Conservation (phyloP, 768 basidiomycete species). For the Rhizopogon salebrosus region DNA sequence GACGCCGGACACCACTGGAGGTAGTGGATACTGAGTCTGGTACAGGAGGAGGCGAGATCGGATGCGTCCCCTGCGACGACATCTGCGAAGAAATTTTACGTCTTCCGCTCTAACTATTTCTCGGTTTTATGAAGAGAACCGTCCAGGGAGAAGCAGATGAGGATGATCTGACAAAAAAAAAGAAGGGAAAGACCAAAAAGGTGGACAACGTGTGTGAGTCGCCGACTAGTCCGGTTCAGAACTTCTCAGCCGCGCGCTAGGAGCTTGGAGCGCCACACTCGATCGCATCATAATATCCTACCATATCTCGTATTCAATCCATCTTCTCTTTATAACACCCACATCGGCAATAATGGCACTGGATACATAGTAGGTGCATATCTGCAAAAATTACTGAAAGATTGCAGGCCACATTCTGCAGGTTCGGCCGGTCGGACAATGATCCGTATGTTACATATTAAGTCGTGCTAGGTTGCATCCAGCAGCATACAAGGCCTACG, state of each 20-base stretch:
- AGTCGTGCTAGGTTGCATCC: slow-evolving; percentile 17
- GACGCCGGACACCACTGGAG: slow-evolving; percentile 57
- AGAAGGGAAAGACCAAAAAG: slow-evolving; percentile 6
- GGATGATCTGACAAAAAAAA: slow-evolving; percentile 4
- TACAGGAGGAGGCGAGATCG: slow-evolving; percentile 38
- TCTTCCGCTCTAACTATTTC: slow-evolving; percentile 2
- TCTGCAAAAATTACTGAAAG: no score
- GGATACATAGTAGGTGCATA: no score
- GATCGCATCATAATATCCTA: no score
- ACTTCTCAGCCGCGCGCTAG: not conserved
- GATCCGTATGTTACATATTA: no score
- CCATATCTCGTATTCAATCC: no score
- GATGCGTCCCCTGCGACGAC: slow-evolving; percentile 33
- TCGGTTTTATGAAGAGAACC: not conserved
- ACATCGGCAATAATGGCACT: no score
- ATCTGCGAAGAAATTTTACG: slow-evolving; percentile 17
- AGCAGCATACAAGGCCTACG: slow-evolving; percentile 39
- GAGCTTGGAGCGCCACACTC: no score
- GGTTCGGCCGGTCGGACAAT: no score
- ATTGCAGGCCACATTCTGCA: no score
- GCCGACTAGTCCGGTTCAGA: not conserved
- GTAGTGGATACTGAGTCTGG: slow-evolving; percentile 31
- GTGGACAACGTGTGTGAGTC: not conserved
- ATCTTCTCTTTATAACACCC: no score
- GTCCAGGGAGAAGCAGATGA: not conserved